phyloP scores from a whole-genome alignment of 148 eudicot species.

The Rhododendron ferrugineum region DNA sequence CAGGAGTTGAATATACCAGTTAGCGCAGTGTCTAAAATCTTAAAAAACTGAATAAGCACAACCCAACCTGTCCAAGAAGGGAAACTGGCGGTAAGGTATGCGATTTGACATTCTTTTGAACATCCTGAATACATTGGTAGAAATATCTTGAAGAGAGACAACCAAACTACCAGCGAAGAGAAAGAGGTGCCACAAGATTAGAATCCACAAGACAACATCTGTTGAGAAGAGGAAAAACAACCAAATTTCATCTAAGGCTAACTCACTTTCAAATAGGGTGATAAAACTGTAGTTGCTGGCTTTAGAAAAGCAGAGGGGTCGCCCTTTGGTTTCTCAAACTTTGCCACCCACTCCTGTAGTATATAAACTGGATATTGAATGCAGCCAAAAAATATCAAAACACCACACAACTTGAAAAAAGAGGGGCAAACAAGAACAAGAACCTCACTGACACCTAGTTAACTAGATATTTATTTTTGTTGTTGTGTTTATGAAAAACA shows the following conservation, averaged over 20 bases:
- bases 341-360: conserved; percentile 84
- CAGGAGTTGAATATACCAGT: conserved; percentile 16
- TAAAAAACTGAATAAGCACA: neutral
- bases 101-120: conserved; percentile 43
- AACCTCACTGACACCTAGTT: neutral
- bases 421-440: neutral
- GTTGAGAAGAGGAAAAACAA: conserved; percentile 3
- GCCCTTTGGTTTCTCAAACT: conserved; percentile 96
- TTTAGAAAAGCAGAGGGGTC: conserved; percentile 71
- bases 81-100: conserved; percentile 92
- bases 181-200: conserved; percentile 8
- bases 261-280: conserved; percentile 83
- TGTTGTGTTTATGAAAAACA: neutral
- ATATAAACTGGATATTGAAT: neutral
- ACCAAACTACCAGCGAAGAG: conserved; percentile 59
- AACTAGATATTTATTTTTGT: neutral
- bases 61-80: conserved; percentile 84
- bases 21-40: neutral
- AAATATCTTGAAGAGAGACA: conserved; percentile 86
- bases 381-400: neutral
- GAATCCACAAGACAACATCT: neutral
- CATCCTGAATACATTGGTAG: conserved; percentile 69
- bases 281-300: conserved; percentile 86
- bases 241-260: neutral
- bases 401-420: neutral